Base-by-base conservation (phyloP, 495 filamentous ascomycete genomes). In the Penicillium soppii region DNA sequence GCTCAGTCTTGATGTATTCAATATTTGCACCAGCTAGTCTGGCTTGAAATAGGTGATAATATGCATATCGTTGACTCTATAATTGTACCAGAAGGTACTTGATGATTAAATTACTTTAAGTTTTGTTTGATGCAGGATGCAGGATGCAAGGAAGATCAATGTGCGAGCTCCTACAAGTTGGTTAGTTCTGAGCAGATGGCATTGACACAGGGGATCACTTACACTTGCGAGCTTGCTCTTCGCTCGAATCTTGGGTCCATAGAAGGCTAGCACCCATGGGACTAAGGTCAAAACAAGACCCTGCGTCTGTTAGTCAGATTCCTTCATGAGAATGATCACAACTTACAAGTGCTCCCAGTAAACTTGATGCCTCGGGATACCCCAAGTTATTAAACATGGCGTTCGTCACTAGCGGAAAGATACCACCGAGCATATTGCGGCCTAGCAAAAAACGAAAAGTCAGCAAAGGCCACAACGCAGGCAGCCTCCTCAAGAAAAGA, bases 181-280 rank as follows among this genome's bases (percentile, higher is more conserved):
- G 42, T 55, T 52, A 71, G 48, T 45, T 48, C 21, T 1, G 3
- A 29, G 20, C 38, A 37, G 40, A 30, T 38, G 8, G 4, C 6
- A 38, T 7, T 1, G 10, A 16, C 16, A 7, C 17, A 29, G 25
- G 20, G 12, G 5, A 29, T 13, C 50, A 71, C 71, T 43, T 58
- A 74, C 71, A 58, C 72, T 80, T 2, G 91, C 91, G 74, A 96
- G 85, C 54, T 85, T 85, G 59, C 88, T 91, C 62, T 85, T 82
- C 10, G 82, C 85, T 45, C 92, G 75, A 52, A 97, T 95, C 68
- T 61, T 80, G 17, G 85, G 82, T 3, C 92, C 92, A 60, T 81
- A 95, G 25, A 92, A 82, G 3, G 91, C 82, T 58, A 97, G 67
- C 6, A 90, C 82, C 89, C 90, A 96, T 0, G 92, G 92, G 25